Conservation (phyloP, 1,284 basidiomycete species). For the Ustilago vetiveriae region DNA sequence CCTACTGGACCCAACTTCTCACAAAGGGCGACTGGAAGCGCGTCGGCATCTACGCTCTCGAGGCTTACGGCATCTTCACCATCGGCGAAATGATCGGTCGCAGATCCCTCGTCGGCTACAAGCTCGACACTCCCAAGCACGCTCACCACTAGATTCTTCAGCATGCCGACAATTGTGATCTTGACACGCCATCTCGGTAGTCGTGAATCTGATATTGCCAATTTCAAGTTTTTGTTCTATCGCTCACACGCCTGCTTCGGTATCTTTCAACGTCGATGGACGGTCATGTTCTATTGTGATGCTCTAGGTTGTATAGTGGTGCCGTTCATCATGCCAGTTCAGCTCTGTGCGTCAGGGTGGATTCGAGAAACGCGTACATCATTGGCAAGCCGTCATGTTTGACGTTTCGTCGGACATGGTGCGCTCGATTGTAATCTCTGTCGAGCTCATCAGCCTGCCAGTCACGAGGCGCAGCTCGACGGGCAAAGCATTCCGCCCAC, state of each 20-base stretch:
- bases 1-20: conserved; percentile 78
- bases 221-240: too few species aligned
- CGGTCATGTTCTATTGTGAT: too few species aligned
- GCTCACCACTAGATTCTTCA: conserved; percentile 50
- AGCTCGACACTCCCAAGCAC: conserved; percentile 53
- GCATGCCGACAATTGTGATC: too few species aligned
- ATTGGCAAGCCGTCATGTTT: too few species aligned
- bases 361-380: conserved; percentile 21
- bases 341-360: conserved; percentile 15
- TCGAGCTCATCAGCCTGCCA: conserved; percentile 25
- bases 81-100: conserved; percentile 66
- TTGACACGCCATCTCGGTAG: too few species aligned
- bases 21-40: conserved; percentile 81
- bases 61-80: conserved; percentile 85
- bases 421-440: background rate
- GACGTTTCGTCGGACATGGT: too few species aligned
- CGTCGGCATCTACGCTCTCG: conserved; percentile 81
- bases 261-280: too few species aligned
- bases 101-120: conserved; percentile 59
- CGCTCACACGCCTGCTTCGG: too few species aligned
- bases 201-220: too few species aligned
- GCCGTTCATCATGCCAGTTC: conserved; percentile 1
- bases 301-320: too few species aligned
- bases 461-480: conserved; percentile 25
- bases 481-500: conserved; percentile 29